Percentiles rank a stretch among this genome's conserved stretches.
Conservation (phyloP, 495 filamentous ascomycete genomes). For the Gamarada debralockiae region DNA sequence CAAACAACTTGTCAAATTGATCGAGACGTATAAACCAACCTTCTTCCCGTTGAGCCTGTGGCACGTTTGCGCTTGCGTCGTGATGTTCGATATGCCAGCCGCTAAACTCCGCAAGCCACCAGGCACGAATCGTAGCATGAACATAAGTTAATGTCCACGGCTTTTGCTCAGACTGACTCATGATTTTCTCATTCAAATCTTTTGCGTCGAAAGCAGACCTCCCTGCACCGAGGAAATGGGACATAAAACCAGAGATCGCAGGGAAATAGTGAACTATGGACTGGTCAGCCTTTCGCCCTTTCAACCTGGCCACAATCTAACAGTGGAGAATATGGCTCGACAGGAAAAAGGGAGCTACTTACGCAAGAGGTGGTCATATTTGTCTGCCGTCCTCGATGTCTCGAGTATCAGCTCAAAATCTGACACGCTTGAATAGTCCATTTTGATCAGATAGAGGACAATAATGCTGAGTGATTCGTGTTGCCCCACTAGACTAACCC, state of each 20-base stretch:
- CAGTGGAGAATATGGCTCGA: not conserved
- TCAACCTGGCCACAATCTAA: too few relatives aligned
- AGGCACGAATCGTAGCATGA: slow-evolving; percentile 67
- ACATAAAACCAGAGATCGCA: slow-evolving; percentile 65
- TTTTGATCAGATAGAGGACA: slow-evolving; percentile 71
- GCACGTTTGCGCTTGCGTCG: slow-evolving; percentile 41
- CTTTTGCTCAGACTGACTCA: slow-evolving; percentile 57
- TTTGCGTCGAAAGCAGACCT: slow-evolving; percentile 60
- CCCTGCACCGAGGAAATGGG: slow-evolving; percentile 64
- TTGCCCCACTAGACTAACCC: slow-evolving; percentile 69
- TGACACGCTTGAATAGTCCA: slow-evolving; percentile 57
- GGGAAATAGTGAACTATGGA: slow-evolving; percentile 74
- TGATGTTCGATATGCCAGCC: slow-evolving; percentile 76
- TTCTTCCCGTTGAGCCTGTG: slow-evolving; percentile 46
- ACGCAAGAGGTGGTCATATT: slow-evolving; percentile 57
- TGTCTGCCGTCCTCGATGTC: slow-evolving; percentile 61
- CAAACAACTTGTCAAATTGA: slow-evolving; percentile 22
- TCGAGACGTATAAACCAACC: slow-evolving; percentile 17
- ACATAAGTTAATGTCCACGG: slow-evolving; percentile 67
- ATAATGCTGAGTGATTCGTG: slow-evolving; percentile 84
- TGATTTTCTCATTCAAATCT: slow-evolving; percentile 61
- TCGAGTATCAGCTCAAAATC: slow-evolving; percentile 70
- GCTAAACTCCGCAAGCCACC: slow-evolving; percentile 92
- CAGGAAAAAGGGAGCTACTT: slow-evolving; percentile 1
- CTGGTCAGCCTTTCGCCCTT: too few relatives aligned